A percentile compares a stretch with the other conserved stretches of the same genome.
Evolutionary conservation across 2,329 filamentous ascomycete genomes (phyloP).

Genomic region (Exophiala alcalophila): DNA sequence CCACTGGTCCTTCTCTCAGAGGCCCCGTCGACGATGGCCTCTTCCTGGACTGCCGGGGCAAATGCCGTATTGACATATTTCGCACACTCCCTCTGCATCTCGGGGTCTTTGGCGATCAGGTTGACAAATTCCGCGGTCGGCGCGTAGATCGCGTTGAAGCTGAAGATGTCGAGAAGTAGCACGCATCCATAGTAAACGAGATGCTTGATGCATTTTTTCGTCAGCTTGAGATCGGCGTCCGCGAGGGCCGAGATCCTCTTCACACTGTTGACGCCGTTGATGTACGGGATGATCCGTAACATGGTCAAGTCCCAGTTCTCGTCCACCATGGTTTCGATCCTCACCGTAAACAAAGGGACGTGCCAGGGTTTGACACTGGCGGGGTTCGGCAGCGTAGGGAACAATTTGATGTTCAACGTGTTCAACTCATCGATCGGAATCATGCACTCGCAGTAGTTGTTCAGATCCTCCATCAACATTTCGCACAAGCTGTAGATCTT

Average conservation of each 20-base stretch:
- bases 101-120: conserved; percentile 69
- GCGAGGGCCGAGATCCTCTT: conserved; percentile 80
- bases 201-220: conserved; percentile 81
- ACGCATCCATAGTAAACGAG: conserved; percentile 91
- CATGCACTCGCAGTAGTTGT: conserved; percentile 98
- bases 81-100: conserved; percentile 82
- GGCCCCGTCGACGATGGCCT: conserved; percentile 19
- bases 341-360: conserved; percentile 73
- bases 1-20: conserved; percentile 21
- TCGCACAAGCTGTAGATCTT: conserved; percentile 70
- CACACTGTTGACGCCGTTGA: conserved; percentile 89
- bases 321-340: conserved; percentile 52
- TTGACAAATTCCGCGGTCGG: conserved; percentile 73
- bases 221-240: conserved; percentile 81
- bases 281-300: conserved; percentile 69
- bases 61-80: conserved; percentile 69
- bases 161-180: conserved; percentile 88
- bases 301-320: conserved; percentile 56
- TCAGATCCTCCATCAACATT: conserved; percentile 85
- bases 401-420: conserved; percentile 93
- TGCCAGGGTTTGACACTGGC: conserved; percentile 81
- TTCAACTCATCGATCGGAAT: conserved; percentile 96
- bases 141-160: conserved; percentile 88
- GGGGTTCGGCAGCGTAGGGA: conserved; percentile 75
- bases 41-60: conserved; percentile 33